Evolutionary conservation across 2,329 filamentous ascomycete species (phyloP).

Genomic region (Lasiodiplodia hormozganensis): DNA sequence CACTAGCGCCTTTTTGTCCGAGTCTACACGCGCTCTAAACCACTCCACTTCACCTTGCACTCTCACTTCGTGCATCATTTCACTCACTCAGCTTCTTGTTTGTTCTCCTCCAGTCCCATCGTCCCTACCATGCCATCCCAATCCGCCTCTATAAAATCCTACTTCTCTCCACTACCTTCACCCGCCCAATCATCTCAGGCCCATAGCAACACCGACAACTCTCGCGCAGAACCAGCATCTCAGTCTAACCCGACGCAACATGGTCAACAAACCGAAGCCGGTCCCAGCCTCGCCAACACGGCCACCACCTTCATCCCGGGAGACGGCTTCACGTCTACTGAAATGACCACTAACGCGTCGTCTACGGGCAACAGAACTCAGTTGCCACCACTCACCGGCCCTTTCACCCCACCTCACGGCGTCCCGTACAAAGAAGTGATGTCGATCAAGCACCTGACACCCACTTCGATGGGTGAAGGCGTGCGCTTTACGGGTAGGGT

Average conservation of each 20-base stretch:
- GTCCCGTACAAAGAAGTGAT: slow-evolving; percentile 52
- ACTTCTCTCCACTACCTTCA: slow-evolving; percentile 42
- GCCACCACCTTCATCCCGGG: slow-evolving; percentile 37
- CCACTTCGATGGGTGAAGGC: slow-evolving; percentile 45
- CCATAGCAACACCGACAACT: neutral
- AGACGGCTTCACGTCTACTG: slow-evolving; percentile 62
- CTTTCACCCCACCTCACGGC: slow-evolving; percentile 7
- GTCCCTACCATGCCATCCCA: slow-evolving; percentile 42
- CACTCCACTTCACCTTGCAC: neutral
- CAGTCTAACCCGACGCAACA: too few species aligned
- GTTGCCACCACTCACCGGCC: neutral
- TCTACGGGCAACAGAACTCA: too few species aligned
- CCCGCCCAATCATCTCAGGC: neutral
- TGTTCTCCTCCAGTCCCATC: neutral
- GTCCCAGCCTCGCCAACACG: slow-evolving; percentile 33
- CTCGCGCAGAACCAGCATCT: slow-evolving; percentile 13
- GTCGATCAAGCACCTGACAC: slow-evolving; percentile 58
- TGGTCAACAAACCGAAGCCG: neutral
- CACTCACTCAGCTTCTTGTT: neutral
- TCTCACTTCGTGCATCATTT: neutral
- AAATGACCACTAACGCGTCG: slow-evolving; percentile 35
- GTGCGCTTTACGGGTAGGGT: slow-evolving; percentile 63
- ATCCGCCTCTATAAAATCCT: slow-evolving; percentile 52
- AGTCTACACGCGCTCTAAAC: neutral
- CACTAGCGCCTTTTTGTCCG: neutral